Percentiles rank a stretch among this genome's conserved stretches.
Evolutionary conservation across 2,329 filamentous ascomycete species (phyloP).

Genomic region (Fusarium sp.): DNA sequence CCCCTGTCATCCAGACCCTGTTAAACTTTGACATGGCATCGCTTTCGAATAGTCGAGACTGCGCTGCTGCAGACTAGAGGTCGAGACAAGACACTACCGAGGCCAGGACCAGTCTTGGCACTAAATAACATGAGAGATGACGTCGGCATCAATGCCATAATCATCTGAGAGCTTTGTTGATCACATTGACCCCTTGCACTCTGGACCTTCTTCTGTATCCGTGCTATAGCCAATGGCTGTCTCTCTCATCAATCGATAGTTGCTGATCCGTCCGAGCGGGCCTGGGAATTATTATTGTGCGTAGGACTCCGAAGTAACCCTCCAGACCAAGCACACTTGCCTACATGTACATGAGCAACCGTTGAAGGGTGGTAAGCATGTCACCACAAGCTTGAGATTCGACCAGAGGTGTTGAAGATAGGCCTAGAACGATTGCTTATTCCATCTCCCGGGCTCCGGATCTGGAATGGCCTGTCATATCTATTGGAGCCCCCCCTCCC

Average conservation of each 20-base stretch:
- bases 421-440: background rate
- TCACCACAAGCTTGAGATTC: background rate
- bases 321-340: background rate
- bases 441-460: background rate
- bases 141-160: conserved; percentile 13
- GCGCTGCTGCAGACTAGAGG: conserved; percentile 19
- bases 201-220: background rate
- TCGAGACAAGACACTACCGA: conserved; percentile 30
- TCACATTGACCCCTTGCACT: background rate
- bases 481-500: background rate
- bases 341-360: background rate
- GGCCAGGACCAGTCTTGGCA: conserved; percentile 19
- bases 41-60: conserved; percentile 31
- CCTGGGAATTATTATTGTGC: background rate
- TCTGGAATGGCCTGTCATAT: background rate
- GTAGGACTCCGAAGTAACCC: background rate
- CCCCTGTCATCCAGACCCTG: conserved; percentile 23
- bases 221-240: background rate
- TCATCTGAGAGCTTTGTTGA: conserved; percentile 1
- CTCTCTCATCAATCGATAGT: background rate
- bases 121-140: conserved; percentile 20
- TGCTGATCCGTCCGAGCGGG: background rate
- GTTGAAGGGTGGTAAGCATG: background rate
- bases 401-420: background rate
- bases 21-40: conserved; percentile 10